Evolutionary conservation across 305 asterid species (phyloP).

Genomic region (Ruellia speciosa): DNA sequence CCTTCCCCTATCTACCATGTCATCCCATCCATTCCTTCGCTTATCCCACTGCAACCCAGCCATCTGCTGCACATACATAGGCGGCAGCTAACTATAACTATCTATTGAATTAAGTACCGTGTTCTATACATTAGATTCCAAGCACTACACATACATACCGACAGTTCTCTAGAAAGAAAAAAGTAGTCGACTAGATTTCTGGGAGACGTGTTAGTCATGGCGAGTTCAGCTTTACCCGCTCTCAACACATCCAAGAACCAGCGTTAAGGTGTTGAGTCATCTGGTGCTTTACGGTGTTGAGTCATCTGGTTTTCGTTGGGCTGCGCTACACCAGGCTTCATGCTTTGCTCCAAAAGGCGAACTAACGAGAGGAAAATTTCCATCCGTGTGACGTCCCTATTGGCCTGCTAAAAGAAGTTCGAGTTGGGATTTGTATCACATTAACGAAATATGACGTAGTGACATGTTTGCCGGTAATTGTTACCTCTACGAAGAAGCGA

Average conservation of each 20-base stretch:
- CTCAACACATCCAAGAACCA: constrained; percentile 42
- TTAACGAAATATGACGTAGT: not conserved
- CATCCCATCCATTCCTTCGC: no score
- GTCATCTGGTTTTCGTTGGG: constrained; percentile 22
- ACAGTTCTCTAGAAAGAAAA: no score
- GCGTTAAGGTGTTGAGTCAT: not conserved
- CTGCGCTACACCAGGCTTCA: constrained; percentile 24
- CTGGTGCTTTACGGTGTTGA: constrained; percentile 38
- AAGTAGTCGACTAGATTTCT: constrained; percentile 12
- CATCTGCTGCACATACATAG: no score
- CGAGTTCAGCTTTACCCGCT: constrained; percentile 42
- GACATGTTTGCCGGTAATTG: not conserved
- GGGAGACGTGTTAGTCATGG: constrained; percentile 46
- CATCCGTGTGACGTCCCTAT: constrained; percentile 27
- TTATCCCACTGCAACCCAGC: no score
- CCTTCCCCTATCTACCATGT: no score
- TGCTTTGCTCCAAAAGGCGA: constrained; percentile 69
- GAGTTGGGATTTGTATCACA: not conserved
- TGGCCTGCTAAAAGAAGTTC: constrained; percentile 51
- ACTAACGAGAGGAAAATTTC: constrained; percentile 81
- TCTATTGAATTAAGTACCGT: no score
- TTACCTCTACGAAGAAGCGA: constrained; percentile 85
- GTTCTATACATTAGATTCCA: no score
- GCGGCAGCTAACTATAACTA: no score
- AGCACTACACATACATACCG: not conserved